Base-by-base conservation (phyloP, 352 stramenopile genomes). In the Aphanomyces invadans region DNA sequence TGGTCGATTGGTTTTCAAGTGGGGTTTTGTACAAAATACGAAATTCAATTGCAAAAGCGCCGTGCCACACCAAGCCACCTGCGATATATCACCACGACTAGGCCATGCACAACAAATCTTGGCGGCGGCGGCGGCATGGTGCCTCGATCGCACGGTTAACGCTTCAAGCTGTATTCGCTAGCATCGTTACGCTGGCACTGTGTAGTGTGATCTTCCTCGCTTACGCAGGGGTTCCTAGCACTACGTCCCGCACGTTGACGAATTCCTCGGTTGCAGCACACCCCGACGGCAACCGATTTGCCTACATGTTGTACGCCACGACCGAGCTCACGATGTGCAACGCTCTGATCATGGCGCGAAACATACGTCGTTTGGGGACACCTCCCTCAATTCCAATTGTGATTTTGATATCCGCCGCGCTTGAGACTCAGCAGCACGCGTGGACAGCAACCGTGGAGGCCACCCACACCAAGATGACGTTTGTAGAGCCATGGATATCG, bases 231-330 rank as follows among this genome's bases (percentile, higher is more conserved):
- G 7, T 42, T 7, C 36, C 36, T 15, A 7, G 36, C 36, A 15
- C 36, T 42, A 15, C 36, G 36, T 7, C 7, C 36, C 36, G 7
- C 36, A 15, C 36, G 7, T 42, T 15, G 7, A 42, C 36, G 36
- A 42, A 42, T 42, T 9, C 44, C 9, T n/a, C 4, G 44, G 12
- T 26, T 19, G 19, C 7, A 19, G 44, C 44, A 25, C 7, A n/a
- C 5, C 44, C 12, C 9, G 19, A 32, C 2, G 49, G 17, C 12
- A n/a, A n/a, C 4, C 25, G 49, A 28, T 21, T 42, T 2, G 60
- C 72, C 11, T 77, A 77, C 64, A 70, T 77, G 57, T 69, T 77
- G 46, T 78, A 78, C 63, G 60, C 71, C 25, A 78, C 70, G 2
- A 68, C 54, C 32, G 49, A 67, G 25, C 69, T 56, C 17, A 73